phyloP scores from a whole-genome alignment of 2,329 filamentous ascomycete species.

The Leptographium galeiforme region DNA sequence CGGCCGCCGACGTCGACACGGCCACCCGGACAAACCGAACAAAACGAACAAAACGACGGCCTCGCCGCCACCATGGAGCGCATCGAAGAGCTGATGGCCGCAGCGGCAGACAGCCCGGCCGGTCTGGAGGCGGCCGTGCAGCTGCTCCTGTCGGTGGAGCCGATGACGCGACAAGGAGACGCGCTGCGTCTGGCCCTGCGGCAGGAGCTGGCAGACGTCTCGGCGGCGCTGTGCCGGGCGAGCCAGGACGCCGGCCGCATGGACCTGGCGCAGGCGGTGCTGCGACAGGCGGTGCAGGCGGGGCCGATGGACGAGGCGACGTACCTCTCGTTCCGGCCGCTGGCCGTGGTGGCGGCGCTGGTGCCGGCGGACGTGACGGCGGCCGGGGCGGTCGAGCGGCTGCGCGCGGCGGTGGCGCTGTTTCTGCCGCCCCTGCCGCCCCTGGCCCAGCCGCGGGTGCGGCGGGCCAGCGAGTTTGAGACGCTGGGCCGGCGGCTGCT shows the following conservation, averaged over 20 bases:
- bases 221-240: slow-evolving; percentile 18
- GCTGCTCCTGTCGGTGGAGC: background rate
- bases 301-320: slow-evolving; percentile 18
- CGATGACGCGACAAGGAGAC: background rate
- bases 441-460: too few species aligned
- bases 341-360: slow-evolving; percentile 19
- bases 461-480: slow-evolving; percentile 4
- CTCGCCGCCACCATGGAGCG: background rate
- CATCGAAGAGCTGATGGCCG: background rate
- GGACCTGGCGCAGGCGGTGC: slow-evolving; percentile 19
- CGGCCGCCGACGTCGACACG: background rate
- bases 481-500: slow-evolving; percentile 17
- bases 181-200: background rate
- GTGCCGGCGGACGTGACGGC: background rate
- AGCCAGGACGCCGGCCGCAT: slow-evolving; percentile 18
- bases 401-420: slow-evolving; percentile 2
- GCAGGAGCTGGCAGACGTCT: slow-evolving; percentile 13
- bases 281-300: slow-evolving; percentile 15
- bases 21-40: background rate
- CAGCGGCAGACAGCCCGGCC: background rate
- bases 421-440: slow-evolving; percentile 9
- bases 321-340: slow-evolving; percentile 23
- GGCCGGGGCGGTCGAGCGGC: background rate
- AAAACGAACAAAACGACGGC: background rate
- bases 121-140: background rate